Conservation (phyloP, 768 basidiomycete species). For the Lactarius trivialis region DNA sequence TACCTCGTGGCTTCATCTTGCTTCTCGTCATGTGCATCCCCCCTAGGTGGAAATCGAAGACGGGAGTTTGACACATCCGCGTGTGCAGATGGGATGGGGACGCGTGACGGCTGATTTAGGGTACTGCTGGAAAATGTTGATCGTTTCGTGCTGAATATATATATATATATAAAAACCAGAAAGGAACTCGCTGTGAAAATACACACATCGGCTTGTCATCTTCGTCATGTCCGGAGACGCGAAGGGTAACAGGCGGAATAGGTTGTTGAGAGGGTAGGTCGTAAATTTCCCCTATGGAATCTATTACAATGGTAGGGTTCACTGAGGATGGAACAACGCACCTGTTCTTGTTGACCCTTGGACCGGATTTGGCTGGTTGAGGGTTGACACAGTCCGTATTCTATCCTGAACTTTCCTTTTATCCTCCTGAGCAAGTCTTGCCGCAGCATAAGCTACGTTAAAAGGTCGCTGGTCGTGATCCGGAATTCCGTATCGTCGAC, state of each 20-base stretch:
- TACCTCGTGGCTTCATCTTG: slow-evolving; percentile 5
- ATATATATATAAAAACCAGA: neutral
- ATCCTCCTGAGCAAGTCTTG: slow-evolving; percentile 49
- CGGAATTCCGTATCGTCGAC: slow-evolving; percentile 76
- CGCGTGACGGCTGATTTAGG: neutral
- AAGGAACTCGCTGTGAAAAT: neutral
- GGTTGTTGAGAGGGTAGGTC: neutral
- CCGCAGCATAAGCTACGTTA: slow-evolving; percentile 81
- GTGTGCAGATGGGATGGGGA: neutral
- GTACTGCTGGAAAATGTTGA: neutral
- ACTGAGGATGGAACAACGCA: neutral
- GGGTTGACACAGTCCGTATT: slow-evolving; percentile 2
- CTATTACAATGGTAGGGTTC: neutral
- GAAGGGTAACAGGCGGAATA: slow-evolving; percentile 5
- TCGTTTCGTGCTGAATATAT: slow-evolving; percentile 4
- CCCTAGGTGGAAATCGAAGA: neutral
- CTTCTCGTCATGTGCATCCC: slow-evolving; percentile 1
- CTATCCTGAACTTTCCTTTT: slow-evolving; percentile 7
- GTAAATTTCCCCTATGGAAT: neutral
- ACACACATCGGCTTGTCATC: slow-evolving; percentile 6
- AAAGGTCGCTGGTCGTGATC: slow-evolving; percentile 78
- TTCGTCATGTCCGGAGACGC: slow-evolving; percentile 11
- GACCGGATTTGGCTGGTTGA: neutral
- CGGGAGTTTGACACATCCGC: neutral
- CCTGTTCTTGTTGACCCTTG: slow-evolving; percentile 2